A percentile compares a stretch with the other conserved stretches of the same genome.
phyloP scores from a whole-genome alignment of 441 rosid species.

The Pelargonium exstipulatum region DNA sequence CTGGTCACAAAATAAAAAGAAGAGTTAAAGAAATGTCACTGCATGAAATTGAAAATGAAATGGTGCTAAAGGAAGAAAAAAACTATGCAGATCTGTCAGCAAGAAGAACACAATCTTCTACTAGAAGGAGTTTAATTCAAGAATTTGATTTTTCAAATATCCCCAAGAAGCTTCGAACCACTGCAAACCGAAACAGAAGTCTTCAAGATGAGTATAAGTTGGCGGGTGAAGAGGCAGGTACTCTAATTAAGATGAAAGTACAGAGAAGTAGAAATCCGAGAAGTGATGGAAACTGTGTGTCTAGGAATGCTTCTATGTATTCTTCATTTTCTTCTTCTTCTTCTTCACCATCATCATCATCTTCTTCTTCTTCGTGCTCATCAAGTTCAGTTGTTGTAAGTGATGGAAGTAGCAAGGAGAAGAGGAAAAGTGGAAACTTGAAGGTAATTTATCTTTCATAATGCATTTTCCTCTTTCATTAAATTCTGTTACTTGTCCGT shows the following conservation, averaged over 20 bases:
- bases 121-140: slow-evolving; percentile 18
- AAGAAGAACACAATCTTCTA: slow-evolving; percentile 14
- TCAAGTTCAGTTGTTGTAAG: no score
- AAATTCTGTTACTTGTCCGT: slow-evolving; percentile 8
- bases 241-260: slow-evolving; percentile 23
- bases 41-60: slow-evolving; percentile 6
- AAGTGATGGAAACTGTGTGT: no score
- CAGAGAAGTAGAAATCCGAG: slow-evolving; percentile 4
- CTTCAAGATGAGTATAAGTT: slow-evolving; percentile 13
- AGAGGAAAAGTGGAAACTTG: no score
- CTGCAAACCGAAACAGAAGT: slow-evolving; percentile 13
- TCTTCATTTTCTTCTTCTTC: no score
- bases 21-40: slow-evolving; percentile 2
- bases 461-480: slow-evolving; percentile 1
- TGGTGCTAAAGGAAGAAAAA: slow-evolving; percentile 1
- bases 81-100: slow-evolving; percentile 3
- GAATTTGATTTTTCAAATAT: slow-evolving; percentile 11
- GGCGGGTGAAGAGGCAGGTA: slow-evolving; percentile 20
- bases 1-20: slow-evolving; percentile 21
- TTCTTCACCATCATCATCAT: not conserved
- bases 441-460: not conserved
- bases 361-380: no score
- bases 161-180: slow-evolving; percentile 26
- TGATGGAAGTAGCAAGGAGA: no score
- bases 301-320: no score